Percentiles rank a stretch among this genome's conserved stretches.
Conservation (phyloP, 352 stramenopile species). For the Phytophthora nicotianae region DNA sequence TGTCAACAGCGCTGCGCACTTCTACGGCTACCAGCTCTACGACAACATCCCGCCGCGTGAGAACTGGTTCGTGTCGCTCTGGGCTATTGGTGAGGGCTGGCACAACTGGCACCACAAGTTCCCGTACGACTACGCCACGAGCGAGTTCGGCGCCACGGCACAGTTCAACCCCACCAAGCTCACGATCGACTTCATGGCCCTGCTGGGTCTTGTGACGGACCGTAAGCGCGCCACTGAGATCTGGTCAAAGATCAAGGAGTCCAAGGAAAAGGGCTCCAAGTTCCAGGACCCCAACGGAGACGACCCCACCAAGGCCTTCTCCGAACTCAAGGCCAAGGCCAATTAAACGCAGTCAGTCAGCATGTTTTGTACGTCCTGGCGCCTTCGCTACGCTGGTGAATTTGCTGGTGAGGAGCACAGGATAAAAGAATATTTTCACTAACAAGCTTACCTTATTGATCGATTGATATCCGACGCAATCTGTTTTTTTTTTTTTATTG, state of each 20-base stretch:
- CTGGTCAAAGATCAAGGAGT: slow-evolving; percentile 92
- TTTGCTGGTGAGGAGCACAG: slow-evolving; percentile 1
- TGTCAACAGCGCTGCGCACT: slow-evolving; percentile 98
- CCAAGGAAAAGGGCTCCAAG: slow-evolving; percentile 46
- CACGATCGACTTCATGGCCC: slow-evolving; percentile 94
- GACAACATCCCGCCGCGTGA: slow-evolving; percentile 96
- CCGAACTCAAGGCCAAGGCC: slow-evolving; percentile 73
- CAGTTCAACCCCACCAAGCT: slow-evolving; percentile 99
- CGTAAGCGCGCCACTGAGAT: slow-evolving; percentile 94
- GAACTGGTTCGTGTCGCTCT: slow-evolving; percentile 97
- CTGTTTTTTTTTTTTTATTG: background rate
- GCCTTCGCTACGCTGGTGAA: background rate
- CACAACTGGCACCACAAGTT: slow-evolving; percentile 99
- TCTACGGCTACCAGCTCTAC: slow-evolving; percentile 98
- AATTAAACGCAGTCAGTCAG: slow-evolving; percentile 41
- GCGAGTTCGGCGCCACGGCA: slow-evolving; percentile 94
- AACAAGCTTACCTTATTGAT: slow-evolving; percentile 47
- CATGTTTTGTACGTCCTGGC: slow-evolving; percentile 23
- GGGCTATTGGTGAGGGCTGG: slow-evolving; percentile 97
- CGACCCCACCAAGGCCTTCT: slow-evolving; percentile 57
- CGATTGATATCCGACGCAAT: background rate
- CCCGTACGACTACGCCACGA: slow-evolving; percentile 99
- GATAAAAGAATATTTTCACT: slow-evolving; percentile 29
- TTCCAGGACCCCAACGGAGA: slow-evolving; percentile 63
- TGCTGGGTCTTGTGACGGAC: slow-evolving; percentile 92